Evolutionary conservation across 1,139 yeast genomes (phyloP).

Genomic region (Arxiozyma telluris): DNA sequence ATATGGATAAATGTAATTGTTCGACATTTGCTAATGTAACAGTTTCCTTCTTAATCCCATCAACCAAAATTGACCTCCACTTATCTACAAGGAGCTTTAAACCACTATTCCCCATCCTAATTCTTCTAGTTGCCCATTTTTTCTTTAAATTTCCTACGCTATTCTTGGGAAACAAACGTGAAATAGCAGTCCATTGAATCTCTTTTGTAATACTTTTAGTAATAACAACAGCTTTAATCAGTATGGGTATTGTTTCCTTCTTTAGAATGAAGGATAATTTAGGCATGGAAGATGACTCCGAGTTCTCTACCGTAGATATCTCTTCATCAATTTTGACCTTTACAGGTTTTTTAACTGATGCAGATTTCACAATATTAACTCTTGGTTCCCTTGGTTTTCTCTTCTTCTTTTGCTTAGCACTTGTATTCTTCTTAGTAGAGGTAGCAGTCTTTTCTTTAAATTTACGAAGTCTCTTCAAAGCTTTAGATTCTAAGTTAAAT

Average conservation of each 20-base stretch:
- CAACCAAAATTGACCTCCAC: slow-evolving; percentile 27
- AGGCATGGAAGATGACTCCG: background rate
- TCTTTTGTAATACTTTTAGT: slow-evolving; percentile 30
- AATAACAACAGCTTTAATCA: slow-evolving; percentile 26
- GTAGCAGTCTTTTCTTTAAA: slow-evolving; percentile 18
- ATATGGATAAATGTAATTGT: slow-evolving; percentile 19
- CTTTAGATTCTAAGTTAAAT: slow-evolving; percentile 25
- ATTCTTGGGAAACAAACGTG: slow-evolving; percentile 26
- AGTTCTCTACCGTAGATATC: background rate
- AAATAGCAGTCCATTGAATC: slow-evolving; percentile 27
- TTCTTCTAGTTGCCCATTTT: slow-evolving; percentile 27
- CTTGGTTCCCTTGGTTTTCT: slow-evolving; percentile 2
- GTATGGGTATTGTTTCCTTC: background rate
- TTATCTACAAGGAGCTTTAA: slow-evolving; percentile 27
- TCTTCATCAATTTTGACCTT: background rate
- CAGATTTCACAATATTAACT: background rate
- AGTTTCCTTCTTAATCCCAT: slow-evolving; percentile 24
- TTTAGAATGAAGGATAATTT: slow-evolving; percentile 1
- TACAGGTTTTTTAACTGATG: background rate
- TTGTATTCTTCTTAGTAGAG: background rate
- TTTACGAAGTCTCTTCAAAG: slow-evolving; percentile 27
- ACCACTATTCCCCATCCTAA: slow-evolving; percentile 29
- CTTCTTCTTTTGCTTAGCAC: slow-evolving; percentile 1
- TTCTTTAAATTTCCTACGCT: slow-evolving; percentile 27
- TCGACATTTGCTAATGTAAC: slow-evolving; percentile 28